Conservation (phyloP, 495 filamentous ascomycete genomes). For the Acidomyces sp. region DNA sequence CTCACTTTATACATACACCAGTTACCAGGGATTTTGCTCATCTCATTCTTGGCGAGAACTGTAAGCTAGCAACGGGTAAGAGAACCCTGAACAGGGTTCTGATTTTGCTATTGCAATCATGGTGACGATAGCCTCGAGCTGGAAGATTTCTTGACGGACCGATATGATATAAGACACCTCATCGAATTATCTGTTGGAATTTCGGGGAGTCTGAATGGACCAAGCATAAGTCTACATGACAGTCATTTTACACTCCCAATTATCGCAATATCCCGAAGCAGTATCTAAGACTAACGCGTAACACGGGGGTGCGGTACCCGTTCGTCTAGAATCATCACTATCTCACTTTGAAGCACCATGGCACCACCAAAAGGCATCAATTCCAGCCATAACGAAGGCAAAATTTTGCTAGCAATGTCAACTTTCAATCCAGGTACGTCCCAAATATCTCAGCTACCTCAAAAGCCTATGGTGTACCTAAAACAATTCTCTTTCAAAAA, state of each 20-base stretch:
- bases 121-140: constrained; percentile 20
- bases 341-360: no score
- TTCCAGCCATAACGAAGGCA: no score
- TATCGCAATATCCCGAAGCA: constrained; percentile 18
- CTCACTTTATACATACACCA: constrained; percentile 35
- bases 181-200: constrained; percentile 17
- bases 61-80: constrained; percentile 33
- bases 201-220: constrained; percentile 15
- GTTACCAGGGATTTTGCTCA: constrained; percentile 38
- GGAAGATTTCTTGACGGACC: constrained; percentile 20
- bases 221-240: constrained; percentile 13
- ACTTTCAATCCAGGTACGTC: no score
- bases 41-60: constrained; percentile 38
- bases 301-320: no score
- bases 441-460: no score
- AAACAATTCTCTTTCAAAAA: no score
- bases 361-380: no score
- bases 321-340: no score
- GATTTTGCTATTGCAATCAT: constrained; percentile 45
- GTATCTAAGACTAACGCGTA: constrained; percentile 15
- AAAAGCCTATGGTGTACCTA: no score
- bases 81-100: constrained; percentile 45
- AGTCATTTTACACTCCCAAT: constrained; percentile 16
- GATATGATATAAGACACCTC: constrained; percentile 14
- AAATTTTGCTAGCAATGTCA: no score